Evolutionary conservation across 176 grass and related monocot species (phyloP).

Genomic region (Tillandsia leiboldiana): DNA sequence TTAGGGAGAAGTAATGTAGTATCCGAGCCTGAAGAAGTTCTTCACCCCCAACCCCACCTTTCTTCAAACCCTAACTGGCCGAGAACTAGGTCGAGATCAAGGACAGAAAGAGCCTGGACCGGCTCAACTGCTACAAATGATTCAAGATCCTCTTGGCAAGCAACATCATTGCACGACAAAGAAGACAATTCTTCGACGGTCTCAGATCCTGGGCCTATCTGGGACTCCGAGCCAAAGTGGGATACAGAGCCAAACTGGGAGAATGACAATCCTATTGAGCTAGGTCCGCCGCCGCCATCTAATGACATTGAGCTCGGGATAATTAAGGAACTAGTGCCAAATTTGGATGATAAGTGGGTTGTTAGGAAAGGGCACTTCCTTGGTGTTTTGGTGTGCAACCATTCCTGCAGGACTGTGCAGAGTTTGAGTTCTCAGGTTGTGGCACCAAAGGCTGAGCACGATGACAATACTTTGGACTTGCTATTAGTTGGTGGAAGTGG

Average conservation of each 20-base stretch:
- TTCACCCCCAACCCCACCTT: slow-evolving; percentile 71
- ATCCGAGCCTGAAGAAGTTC: slow-evolving; percentile 92
- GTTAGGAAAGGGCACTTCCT: slow-evolving; percentile 84
- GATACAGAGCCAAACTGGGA: slow-evolving; percentile 54
- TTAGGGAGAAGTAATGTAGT: slow-evolving; percentile 82
- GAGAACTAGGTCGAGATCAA: slow-evolving; percentile 78
- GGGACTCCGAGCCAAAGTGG: slow-evolving; percentile 88
- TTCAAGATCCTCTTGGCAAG: slow-evolving; percentile 54
- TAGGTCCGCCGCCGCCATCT: slow-evolving; percentile 25
- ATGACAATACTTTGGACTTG: slow-evolving; percentile 87
- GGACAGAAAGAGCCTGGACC: slow-evolving; percentile 48
- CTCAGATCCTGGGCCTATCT: slow-evolving; percentile 91
- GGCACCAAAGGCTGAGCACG: slow-evolving; percentile 76
- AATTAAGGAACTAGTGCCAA: slow-evolving; percentile 66
- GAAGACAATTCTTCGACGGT: slow-evolving; percentile 93
- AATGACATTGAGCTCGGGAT: slow-evolving; percentile 36
- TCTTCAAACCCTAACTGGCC: slow-evolving; percentile 61
- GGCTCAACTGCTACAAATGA: slow-evolving; percentile 39
- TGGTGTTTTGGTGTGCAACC: slow-evolving; percentile 90
- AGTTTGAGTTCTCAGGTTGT: slow-evolving; percentile 93
- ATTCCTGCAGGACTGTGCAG: slow-evolving; percentile 90
- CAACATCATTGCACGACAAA: slow-evolving; percentile 70
- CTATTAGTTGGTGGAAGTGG: slow-evolving; percentile 82
- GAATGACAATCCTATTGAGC: slow-evolving; percentile 55
- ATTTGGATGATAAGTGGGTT: slow-evolving; percentile 95